phyloP scores from a whole-genome alignment of 1,139 yeast species.

The Kurtzmaniella natalensis region DNA sequence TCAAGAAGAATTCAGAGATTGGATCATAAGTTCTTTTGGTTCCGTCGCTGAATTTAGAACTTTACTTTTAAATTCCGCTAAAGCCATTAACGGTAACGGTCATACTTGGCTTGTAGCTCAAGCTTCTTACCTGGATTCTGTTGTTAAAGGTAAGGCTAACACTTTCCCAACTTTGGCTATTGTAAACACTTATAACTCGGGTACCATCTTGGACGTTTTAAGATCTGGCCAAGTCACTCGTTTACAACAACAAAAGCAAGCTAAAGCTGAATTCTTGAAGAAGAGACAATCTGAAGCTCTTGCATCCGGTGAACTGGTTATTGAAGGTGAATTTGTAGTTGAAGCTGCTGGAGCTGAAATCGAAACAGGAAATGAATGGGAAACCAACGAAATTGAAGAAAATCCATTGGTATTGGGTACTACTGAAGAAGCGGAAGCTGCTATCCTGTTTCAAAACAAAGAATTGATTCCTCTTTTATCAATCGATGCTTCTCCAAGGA shows the following conservation, averaged over 20 bases:
- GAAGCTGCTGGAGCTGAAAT: slow-evolving; percentile 8
- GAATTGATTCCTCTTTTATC: slow-evolving; percentile 61
- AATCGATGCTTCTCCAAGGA: slow-evolving; percentile 67
- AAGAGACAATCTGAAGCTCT: slow-evolving; percentile 14
- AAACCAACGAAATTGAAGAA: slow-evolving; percentile 11
- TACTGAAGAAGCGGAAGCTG: slow-evolving; percentile 41
- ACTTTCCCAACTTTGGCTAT: slow-evolving; percentile 49
- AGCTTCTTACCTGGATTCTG: slow-evolving; percentile 25
- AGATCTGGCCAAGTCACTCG: slow-evolving; percentile 48
- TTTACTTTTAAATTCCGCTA: slow-evolving; percentile 56
- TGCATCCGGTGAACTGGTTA: slow-evolving; percentile 7
- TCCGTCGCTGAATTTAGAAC: slow-evolving; percentile 65
- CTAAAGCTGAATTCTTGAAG: slow-evolving; percentile 25
- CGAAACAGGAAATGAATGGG: slow-evolving; percentile 6
- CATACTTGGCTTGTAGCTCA: slow-evolving; percentile 71
- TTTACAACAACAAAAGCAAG: slow-evolving; percentile 31
- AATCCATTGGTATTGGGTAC: slow-evolving; percentile 27
- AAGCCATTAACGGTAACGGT: slow-evolving; percentile 70
- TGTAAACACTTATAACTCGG: slow-evolving; percentile 75
- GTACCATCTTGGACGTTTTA: slow-evolving; percentile 55
- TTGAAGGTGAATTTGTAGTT: slow-evolving; percentile 10
- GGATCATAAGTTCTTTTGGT: slow-evolving; percentile 58
- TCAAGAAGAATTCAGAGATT: slow-evolving; percentile 33
- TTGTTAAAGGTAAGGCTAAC: slow-evolving; percentile 18
- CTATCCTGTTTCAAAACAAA: slow-evolving; percentile 31